Conservation (phyloP, 768 basidiomycete species). For the Amanita muscaria region DNA sequence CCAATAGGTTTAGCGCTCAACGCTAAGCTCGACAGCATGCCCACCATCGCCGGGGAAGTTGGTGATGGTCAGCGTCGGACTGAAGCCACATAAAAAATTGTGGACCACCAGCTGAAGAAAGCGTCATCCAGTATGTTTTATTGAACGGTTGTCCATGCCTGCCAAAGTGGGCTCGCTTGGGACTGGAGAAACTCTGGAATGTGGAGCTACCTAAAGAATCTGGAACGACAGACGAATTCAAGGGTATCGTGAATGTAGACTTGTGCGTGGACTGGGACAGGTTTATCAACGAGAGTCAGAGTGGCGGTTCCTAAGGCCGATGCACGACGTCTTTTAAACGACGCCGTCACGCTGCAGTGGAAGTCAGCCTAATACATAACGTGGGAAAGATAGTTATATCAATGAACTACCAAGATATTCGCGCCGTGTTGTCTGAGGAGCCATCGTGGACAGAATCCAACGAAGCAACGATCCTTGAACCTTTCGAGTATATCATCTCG, state of each 20-base stretch:
- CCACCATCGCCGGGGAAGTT: slow-evolving; percentile 45
- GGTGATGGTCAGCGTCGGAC: slow-evolving; percentile 44
- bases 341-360: not conserved
- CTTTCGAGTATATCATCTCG: slow-evolving; percentile 74
- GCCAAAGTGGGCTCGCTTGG: too few relatives aligned
- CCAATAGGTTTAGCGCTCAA: too few relatives aligned
- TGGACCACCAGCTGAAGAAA: too few relatives aligned
- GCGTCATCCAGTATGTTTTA: too few relatives aligned
- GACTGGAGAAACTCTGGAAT: slow-evolving; percentile 50
- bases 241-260: slow-evolving; percentile 50
- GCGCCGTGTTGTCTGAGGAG: slow-evolving; percentile 2
- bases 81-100: slow-evolving; percentile 51
- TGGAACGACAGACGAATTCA: slow-evolving; percentile 25
- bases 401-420: slow-evolving; percentile 7
- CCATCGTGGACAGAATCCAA: not conserved
- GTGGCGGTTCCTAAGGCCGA: slow-evolving; percentile 35
- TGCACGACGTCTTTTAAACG: not conserved
- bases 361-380: not conserved
- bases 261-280: slow-evolving; percentile 57
- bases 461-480: slow-evolving; percentile 61
- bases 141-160: not conserved
- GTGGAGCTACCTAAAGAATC: slow-evolving; percentile 34
- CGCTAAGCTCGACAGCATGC: too few relatives aligned
- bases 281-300: slow-evolving; percentile 25
- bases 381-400: not conserved